Base-by-base conservation (phyloP, 345 rosid genomes). In the Abelmoschus esculentus region DNA sequence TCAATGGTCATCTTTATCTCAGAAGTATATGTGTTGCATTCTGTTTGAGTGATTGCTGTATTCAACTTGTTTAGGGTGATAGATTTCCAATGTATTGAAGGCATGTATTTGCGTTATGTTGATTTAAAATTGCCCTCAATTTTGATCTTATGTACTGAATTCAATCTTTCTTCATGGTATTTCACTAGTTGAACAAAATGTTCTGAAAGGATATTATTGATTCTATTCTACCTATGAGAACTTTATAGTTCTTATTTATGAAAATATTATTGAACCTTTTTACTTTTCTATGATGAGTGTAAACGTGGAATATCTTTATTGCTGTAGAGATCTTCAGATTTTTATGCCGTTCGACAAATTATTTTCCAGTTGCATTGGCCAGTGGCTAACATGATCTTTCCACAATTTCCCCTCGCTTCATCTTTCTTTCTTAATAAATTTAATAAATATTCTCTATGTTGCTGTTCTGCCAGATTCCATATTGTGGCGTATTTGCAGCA, bases 401-500 rank as follows among this genome's bases (percentile, higher is more conserved):
- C 65, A 13, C 7, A 0, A 22, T 22, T 22, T 65, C 14, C 47
- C 11, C 26, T 13, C 40, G 7, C 55, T 49, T 4, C 26, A 29
- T 40, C 56, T 66, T 47, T 47, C 18, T 19, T 8, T 28, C 17
- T 47, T 26, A 47, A 15, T 8, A 29, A 56, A 22, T 38, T 69
- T 38, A 10, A 38, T 14, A 19, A 69, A 15, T 31, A 12, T 61
- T 56, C 66, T 52, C 62, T 12, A 19, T 61, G 50, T 69, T 57
- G 12, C 12, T 59, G 18, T 26, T 31, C 61, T 69, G 74, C 70
- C 86, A 92, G 98, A 81, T 88, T 92, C 78, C 87, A 82, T 34
- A 82, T 76, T 64, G 86, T 93, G 79, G 96, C 98, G 38, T 89
- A 88, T 81, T 80, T 90, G 75, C 96, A 86, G 78, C 96, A 90